Percentiles rank a stretch among this genome's conserved stretches.
Evolutionary conservation across 345 rosid genomes (phyloP).

Genomic region (Brassica carinata): DNA sequence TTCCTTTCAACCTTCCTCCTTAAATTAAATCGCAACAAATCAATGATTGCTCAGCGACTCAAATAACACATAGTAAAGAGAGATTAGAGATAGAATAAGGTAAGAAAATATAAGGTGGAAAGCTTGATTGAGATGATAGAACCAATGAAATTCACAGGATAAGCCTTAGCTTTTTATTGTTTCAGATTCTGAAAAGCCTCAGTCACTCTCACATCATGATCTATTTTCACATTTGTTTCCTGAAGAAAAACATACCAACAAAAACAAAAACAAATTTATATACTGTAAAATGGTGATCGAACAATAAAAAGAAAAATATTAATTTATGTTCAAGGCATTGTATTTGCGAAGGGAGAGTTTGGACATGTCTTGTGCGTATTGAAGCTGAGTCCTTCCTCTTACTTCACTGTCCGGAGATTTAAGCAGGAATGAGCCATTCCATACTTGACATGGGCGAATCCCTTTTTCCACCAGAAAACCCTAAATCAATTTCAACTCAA

Average conservation of each 20-base stretch:
- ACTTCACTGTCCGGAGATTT: not conserved
- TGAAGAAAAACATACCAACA: not conserved
- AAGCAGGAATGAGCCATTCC: not conserved
- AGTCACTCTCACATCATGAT: conserved; percentile 3
- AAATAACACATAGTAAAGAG: too few relatives aligned
- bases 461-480: not conserved
- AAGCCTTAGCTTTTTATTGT: too few relatives aligned
- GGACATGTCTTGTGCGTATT: conserved; percentile 5
- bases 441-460: not conserved
- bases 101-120: too few relatives aligned
- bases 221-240: not conserved
- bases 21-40: too few relatives aligned
- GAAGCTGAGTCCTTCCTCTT: not conserved
- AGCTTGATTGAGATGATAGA: too few relatives aligned
- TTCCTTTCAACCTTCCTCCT: too few relatives aligned
- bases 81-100: too few relatives aligned
- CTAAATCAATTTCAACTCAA: not conserved
- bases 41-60: too few relatives aligned
- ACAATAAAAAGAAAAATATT: too few relatives aligned
- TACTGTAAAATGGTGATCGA: not conserved
- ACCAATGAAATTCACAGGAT: too few relatives aligned
- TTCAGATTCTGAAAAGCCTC: not conserved
- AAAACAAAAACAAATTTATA: too few relatives aligned
- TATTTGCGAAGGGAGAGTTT: not conserved
- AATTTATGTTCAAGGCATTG: not conserved